Evolutionary conservation across 352 stramenopile genomes (phyloP), one percentile per base, ranked within the genome.

Genomic region (Pythium insidiosum): DNA sequence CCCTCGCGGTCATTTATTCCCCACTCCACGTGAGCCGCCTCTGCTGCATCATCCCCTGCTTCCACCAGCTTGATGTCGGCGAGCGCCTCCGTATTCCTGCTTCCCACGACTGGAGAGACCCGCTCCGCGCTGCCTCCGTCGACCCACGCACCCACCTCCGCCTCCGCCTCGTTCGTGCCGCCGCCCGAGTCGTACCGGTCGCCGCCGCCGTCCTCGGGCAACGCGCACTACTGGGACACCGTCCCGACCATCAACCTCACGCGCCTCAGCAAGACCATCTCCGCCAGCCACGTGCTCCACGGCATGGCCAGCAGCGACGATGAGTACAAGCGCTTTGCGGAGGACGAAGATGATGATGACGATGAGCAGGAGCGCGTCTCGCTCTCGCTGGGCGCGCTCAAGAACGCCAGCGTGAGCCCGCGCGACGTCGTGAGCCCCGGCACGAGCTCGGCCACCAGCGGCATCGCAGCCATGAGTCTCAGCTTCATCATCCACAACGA

Each of bases 401-500:
- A 56, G 30, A 29, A 31, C 24, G 38, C 36, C 34, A 7, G 12
- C 31, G 47, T 34, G 4, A 50, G 45, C 35, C 33, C 23, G 38
- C 47, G 36, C 39, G 50, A 54, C 38, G 56, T 41, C 28, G 43
- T 44, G 7, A 63, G 50, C 28, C 49, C 50, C 1, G 43, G 45
- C 29, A 56, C 55, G 7, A 35, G 44, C 37, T 61, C 55, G 12
- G 39, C 50, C 39, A 63, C 60, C 28, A 76, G 59, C 20, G 66
- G 69, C 39, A 84, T 84, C 36, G 67, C 73, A 13, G 75, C 76
- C 51, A 89, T 89, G 77, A 85, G 77, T 18, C 74, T 89, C 38
- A 87, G 77, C 68, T 89, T 76, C 54, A 89, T 89, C 59, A 80
- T 87, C 40, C 83, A 89, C 58, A 49, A 75, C 43, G 58, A 66